Conservation (phyloP, 192 early-diverging fungal species). For the Borealophlyctis nickersoniae region DNA sequence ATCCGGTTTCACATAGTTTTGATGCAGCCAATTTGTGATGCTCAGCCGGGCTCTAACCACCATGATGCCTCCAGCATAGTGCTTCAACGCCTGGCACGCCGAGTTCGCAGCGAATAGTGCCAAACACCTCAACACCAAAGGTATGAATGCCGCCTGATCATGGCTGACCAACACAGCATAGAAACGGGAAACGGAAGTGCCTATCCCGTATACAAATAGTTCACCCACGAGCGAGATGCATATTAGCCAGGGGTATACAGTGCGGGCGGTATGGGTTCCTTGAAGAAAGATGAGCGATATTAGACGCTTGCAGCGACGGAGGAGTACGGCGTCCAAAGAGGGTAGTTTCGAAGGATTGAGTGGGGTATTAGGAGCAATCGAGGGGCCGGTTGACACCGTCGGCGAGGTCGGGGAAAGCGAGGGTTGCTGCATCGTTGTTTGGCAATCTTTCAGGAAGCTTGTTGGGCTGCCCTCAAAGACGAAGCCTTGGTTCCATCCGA, state of each 20-base stretch:
- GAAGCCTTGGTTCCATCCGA: too few species aligned
- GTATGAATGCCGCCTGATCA: neutral
- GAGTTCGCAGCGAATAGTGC: neutral
- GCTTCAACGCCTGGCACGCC: neutral
- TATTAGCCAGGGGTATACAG: neutral
- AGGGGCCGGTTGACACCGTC: too few species aligned
- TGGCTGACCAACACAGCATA: neutral
- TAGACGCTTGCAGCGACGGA: too few species aligned
- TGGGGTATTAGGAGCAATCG: too few species aligned
- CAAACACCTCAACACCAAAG: neutral
- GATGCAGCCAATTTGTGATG: neutral
- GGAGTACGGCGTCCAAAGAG: too few species aligned
- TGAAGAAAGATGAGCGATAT: too few species aligned
- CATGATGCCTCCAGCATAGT: neutral
- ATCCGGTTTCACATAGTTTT: conserved; percentile 38
- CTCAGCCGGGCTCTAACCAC: neutral
- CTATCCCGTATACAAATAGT: neutral
- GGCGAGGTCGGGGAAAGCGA: too few species aligned
- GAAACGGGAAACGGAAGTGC: neutral
- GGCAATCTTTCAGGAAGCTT: too few species aligned
- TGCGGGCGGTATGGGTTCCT: too few species aligned
- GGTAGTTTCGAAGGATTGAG: too few species aligned
- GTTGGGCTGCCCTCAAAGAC: too few species aligned
- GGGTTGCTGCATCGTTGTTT: too few species aligned
- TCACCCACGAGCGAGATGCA: neutral